Percentiles rank a stretch among this genome's conserved stretches.
Evolutionary conservation across 768 basidiomycete genomes (phyloP).

Genomic region (Postia placenta): DNA sequence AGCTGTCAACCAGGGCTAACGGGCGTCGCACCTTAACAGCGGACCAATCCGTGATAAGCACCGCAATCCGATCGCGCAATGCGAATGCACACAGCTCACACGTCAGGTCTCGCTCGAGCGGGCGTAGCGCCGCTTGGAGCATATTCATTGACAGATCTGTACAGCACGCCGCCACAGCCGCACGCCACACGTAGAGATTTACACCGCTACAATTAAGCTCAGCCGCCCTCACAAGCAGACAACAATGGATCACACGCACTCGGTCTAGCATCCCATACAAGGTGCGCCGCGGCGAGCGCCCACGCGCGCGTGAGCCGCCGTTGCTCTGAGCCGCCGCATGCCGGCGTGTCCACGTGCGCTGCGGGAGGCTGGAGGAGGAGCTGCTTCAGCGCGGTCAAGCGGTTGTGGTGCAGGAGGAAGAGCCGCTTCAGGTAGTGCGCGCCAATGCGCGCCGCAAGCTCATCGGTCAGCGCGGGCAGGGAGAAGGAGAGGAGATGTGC

Average conservation of each 20-base stretch:
- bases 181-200: too few relatives aligned
- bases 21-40: constrained; percentile 50
- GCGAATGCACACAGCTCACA: constrained; percentile 59
- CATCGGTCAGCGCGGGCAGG: constrained; percentile 31
- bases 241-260: constrained; percentile 12
- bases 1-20: not conserved
- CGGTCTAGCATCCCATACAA: constrained; percentile 24
- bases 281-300: constrained; percentile 22
- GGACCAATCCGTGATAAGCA: constrained; percentile 66
- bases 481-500: constrained; percentile 32
- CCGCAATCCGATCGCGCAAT: constrained; percentile 57
- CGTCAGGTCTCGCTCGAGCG: constrained; percentile 56
- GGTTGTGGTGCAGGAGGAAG: constrained; percentile 30
- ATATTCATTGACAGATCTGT: constrained; percentile 61
- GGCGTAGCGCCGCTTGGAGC: constrained; percentile 63
- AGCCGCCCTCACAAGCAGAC: not conserved
- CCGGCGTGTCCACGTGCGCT: constrained; percentile 16
- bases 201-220: too few relatives aligned
- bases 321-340: constrained; percentile 16
- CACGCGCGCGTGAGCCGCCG: constrained; percentile 22
- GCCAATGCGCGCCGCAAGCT: constrained; percentile 32
- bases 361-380: constrained; percentile 23
- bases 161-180: not conserved
- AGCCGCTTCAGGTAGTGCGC: constrained; percentile 37
- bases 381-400: constrained; percentile 29